Base-by-base conservation (phyloP, 2,329 filamentous ascomycete species). In the Didymella pomorum region DNA sequence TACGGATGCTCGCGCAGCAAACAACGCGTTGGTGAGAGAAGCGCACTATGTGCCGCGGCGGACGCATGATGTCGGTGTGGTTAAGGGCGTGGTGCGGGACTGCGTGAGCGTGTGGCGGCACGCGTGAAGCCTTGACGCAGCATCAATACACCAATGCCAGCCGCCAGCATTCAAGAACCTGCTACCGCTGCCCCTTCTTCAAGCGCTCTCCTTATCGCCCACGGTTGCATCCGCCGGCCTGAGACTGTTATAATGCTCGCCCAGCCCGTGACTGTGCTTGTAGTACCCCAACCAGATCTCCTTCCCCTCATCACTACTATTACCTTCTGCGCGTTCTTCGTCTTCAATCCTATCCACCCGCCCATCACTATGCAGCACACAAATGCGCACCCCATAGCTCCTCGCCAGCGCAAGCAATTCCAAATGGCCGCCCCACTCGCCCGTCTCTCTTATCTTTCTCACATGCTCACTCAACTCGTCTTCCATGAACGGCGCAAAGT, bases 191-290 rank as follows among this genome's bases (percentile, higher is more conserved):
- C 23, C 3, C 23, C 23, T 25, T 25, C 31, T 6, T 25, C 46
- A 46, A 42, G 25, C 25, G 5, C n/a, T 20, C 16, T 39, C 35
- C 35, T 39, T 25, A 25, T 25, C 4, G 7, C 4, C 35, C 10
- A 5, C n/a, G 31, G 12, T 8, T 3, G 35, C 2, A 4, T 41
- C 76, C 56, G 62, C 60, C 55, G 75, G 81, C 42, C 80, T 72
- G 74, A 99, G 78, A 52, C 93, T 96, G 75, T 99, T 99, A 79
- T 99, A 99, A 79, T 99, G 95, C 80, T 98, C 95, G 12, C 95
- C 95, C 48, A 99, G 81, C 1, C 94, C 94, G 76, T 96, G 98
- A 47, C 91, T 92, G 80, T 97, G 93, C 69, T 91, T 85, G 78
- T 98, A 98, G 78, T 98, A 99, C 33, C 93, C 94, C 77, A 99